Conservation (phyloP, 345 rosid species). For the Durio zibethinus region DNA sequence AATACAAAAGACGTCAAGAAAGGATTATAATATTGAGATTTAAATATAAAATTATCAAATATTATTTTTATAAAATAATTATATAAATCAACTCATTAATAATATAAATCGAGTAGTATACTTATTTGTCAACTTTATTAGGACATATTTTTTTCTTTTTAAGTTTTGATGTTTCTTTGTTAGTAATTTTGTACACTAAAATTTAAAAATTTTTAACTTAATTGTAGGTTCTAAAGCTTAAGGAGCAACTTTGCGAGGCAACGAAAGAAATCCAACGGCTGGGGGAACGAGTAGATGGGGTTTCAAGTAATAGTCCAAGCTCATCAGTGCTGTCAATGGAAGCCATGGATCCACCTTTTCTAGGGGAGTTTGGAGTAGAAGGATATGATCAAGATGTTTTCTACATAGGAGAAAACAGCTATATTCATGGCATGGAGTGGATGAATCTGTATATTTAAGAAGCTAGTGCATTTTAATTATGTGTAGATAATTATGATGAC, state of each 20-base stretch:
- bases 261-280: slow-evolving; percentile 51
- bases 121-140: too few relatives aligned
- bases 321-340: slow-evolving; percentile 44
- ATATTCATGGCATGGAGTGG: slow-evolving; percentile 57
- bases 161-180: not conserved
- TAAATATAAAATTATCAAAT: too few relatives aligned
- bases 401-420: slow-evolving; percentile 37
- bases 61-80: too few relatives aligned
- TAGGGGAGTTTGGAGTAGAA: slow-evolving; percentile 41
- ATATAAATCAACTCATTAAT: too few relatives aligned
- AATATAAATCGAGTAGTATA: too few relatives aligned
- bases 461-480: not conserved
- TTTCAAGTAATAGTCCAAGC: slow-evolving; percentile 48
- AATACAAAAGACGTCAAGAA: too few relatives aligned
- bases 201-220: too few relatives aligned
- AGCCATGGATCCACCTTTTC: slow-evolving; percentile 37
- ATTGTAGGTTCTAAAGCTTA: slow-evolving; percentile 54
- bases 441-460: slow-evolving; percentile 33
- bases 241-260: slow-evolving; percentile 43
- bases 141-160: too few relatives aligned
- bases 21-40: too few relatives aligned
- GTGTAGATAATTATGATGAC: not conserved
- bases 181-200: not conserved
- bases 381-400: slow-evolving; percentile 35
- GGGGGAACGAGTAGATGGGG: slow-evolving; percentile 38